phyloP scores from a whole-genome alignment of 2,329 filamentous ascomycete genomes.

The Helotiales sp. region DNA sequence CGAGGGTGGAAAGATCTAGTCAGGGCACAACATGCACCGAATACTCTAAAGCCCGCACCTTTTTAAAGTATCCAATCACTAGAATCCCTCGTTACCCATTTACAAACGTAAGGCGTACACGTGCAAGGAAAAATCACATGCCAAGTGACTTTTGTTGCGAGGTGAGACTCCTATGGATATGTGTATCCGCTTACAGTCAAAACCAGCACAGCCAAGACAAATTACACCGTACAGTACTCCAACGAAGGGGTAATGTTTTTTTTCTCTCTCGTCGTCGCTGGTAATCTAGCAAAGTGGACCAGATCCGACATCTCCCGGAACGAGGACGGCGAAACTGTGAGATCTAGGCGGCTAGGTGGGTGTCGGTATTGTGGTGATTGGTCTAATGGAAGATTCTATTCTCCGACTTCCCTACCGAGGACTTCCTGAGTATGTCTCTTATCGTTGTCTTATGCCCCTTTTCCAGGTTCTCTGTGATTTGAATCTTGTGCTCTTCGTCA shows the following conservation, averaged over 20 bases:
- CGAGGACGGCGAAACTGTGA: neutral
- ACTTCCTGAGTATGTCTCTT: neutral
- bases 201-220: neutral
- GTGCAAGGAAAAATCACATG: neutral
- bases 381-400: neutral
- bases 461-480: neutral
- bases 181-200: neutral
- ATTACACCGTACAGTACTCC: neutral
- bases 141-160: neutral
- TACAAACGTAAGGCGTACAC: neutral
- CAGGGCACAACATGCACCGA: neutral
- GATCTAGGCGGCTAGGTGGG: neutral
- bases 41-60: neutral
- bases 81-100: neutral
- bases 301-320: neutral
- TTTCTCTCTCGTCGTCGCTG: neutral
- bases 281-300: neutral
- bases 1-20: neutral
- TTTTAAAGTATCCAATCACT: neutral
- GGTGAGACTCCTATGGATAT: neutral
- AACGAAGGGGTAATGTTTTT: neutral
- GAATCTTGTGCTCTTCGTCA: neutral
- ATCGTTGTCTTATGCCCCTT: neutral
- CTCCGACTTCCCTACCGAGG: neutral
- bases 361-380: constrained; percentile 6